These are phyloP conservation scores for Nakazawaea laoshanensis DNA, from an alignment of 805 yeast genomes.

Conservation along the genomic window DNA sequence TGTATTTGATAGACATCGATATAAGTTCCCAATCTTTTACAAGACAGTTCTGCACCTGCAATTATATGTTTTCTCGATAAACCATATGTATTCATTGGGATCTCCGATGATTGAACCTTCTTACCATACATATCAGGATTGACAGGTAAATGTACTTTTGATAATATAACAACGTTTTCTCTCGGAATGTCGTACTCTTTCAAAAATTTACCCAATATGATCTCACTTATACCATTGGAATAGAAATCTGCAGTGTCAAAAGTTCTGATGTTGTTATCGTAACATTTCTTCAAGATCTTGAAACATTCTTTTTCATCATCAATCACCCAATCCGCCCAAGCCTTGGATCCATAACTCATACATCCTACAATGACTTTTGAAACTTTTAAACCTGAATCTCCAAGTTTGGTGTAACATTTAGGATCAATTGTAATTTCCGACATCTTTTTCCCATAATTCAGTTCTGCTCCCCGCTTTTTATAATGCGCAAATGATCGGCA, in stretches of 20 bases:
- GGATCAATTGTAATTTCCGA: background rate
- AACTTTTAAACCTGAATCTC: slow-evolving; percentile 27
- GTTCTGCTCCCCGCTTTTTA: too few species aligned
- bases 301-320: slow-evolving; percentile 38
- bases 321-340: slow-evolving; percentile 33
- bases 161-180: slow-evolving; percentile 19
- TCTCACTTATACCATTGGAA: slow-evolving; percentile 19
- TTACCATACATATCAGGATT: slow-evolving; percentile 9
- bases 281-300: slow-evolving; percentile 32
- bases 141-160: slow-evolving; percentile 16
- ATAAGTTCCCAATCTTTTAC: slow-evolving; percentile 39
- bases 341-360: slow-evolving; percentile 25
- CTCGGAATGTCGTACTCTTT: slow-evolving; percentile 20
- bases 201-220: slow-evolving; percentile 19
- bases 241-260: slow-evolving; percentile 33
- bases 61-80: slow-evolving; percentile 36
- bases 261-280: slow-evolving; percentile 35
- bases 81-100: slow-evolving; percentile 26
- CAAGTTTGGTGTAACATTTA: slow-evolving; percentile 15
- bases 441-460: background rate
- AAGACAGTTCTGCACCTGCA: slow-evolving; percentile 31
- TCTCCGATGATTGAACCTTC: slow-evolving; percentile 3
- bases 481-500: too few species aligned
- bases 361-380: slow-evolving; percentile 27
- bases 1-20: slow-evolving; percentile 51